Base-by-base conservation (phyloP, 768 basidiomycete species). In the Albatrellus ellisii region DNA sequence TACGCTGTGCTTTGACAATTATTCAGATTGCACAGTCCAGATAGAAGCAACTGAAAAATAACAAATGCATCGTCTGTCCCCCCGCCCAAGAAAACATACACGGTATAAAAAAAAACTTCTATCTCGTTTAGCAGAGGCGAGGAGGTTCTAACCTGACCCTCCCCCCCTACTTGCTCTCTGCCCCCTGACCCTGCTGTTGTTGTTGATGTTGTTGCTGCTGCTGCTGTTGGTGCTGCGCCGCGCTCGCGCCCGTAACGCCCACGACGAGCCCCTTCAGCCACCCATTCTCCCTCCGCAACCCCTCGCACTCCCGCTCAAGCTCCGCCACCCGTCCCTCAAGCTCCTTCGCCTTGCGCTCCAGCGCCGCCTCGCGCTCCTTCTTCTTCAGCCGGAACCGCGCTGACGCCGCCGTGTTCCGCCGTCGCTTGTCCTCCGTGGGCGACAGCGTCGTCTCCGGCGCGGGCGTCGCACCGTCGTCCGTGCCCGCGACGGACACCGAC, bases 381-480 rank as follows among this genome's bases (percentile, higher is more conserved):
- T 95, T 95, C 72, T 94, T 95, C 55, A 89, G 61, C 45, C 90
- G 73, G 70, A 95, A 95, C 6, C 90, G 83, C 25, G 90, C 90
- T 41, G 84, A 88, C 0, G 90, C 90, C 1, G 87, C 87, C 0
- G 90, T 95, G 58, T 95, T 95, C 35, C 90, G 68, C 44, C 89
- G 72, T n/a, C 90, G 79, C 57, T 94, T 94, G 61, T 94, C 90
- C 60, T 94, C 90, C 0, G 79, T 60, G 4, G 79, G 65, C 6
- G 71, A 71, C 2, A 76, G 17, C 26, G 39, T 57, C 29, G 39
- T 17, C 18, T 4, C 38, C 1, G 21, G 53, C 51, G 21, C 37
- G 7, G 57, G 44, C 6, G 50, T 20, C 35, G 60, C 58, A 12
- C 51, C 44, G 20, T 62, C 58, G 36, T 54, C 52, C 15, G 59